phyloP scores from a whole-genome alignment of 768 basidiomycete genomes.

The Russula sp. region DNA sequence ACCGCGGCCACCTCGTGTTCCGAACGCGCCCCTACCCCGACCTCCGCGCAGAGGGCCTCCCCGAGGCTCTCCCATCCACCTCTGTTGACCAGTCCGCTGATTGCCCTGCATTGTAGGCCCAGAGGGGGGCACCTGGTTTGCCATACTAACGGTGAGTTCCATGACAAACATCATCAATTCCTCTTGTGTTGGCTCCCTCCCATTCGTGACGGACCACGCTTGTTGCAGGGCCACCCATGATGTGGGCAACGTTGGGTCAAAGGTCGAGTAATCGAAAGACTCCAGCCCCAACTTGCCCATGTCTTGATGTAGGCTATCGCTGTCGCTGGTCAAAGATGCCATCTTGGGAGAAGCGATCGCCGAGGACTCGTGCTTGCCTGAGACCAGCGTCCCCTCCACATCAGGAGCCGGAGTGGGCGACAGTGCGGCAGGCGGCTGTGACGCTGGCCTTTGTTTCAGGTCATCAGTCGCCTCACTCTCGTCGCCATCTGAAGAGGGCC shows the following conservation, averaged over 20 bases:
- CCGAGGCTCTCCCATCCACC: conserved; percentile 10
- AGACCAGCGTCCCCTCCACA: neutral
- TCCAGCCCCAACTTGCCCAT: conserved; percentile 39
- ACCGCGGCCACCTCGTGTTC: conserved; percentile 28
- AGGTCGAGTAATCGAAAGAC: conserved; percentile 59
- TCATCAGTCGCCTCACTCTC: conserved; percentile 7
- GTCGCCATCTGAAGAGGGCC: conserved; percentile 42
- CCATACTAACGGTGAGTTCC: conserved; percentile 28
- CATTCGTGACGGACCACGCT: conserved; percentile 67
- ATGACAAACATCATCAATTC: conserved; percentile 72
- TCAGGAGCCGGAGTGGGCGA: conserved; percentile 4
- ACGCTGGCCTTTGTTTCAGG: conserved; percentile 6
- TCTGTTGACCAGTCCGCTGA: conserved; percentile 4
- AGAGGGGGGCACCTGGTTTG: neutral
- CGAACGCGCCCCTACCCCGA: conserved; percentile 33
- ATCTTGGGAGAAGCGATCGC: neutral
- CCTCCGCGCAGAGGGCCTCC: conserved; percentile 27
- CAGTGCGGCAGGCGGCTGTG: conserved; percentile 18
- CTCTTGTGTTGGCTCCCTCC: conserved; percentile 61
- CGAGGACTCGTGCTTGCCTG: conserved; percentile 2
- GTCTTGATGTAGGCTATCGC: neutral
- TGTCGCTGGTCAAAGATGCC: neutral
- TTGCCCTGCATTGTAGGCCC: neutral
- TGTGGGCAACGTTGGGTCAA: conserved; percentile 64
- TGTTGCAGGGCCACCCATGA: conserved; percentile 79